Percentiles rank a stretch among this genome's conserved stretches.
phyloP scores from a whole-genome alignment of 1,284 basidiomycete species.

The Melampsora occidentalis region DNA sequence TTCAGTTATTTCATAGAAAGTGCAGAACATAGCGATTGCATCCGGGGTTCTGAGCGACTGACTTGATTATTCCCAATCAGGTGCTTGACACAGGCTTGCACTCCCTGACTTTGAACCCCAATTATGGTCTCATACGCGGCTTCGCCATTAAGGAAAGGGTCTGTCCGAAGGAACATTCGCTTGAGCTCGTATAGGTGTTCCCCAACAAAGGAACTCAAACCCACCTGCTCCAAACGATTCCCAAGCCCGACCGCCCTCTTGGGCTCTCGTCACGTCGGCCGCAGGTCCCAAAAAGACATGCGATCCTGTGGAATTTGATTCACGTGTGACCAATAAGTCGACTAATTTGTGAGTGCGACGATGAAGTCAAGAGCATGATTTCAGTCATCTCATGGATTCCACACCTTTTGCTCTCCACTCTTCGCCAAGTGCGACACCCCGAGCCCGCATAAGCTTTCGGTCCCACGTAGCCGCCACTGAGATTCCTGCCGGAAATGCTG shows the following conservation, averaged over 20 bases:
- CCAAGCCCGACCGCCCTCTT: constrained; percentile 49
- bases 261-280: constrained; percentile 48
- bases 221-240: constrained; percentile 45
- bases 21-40: background rate
- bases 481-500: constrained; percentile 46
- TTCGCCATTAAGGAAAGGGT: background rate
- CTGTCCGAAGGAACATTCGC: background rate
- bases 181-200: background rate
- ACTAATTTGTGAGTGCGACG: background rate
- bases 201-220: background rate
- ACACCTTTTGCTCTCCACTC: constrained; percentile 54
- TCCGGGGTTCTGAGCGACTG: background rate
- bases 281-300: constrained; percentile 48
- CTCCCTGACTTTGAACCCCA: constrained; percentile 6
- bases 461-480: constrained; percentile 58
- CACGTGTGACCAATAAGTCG: background rate
- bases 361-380: background rate
- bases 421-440: constrained; percentile 56
- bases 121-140: background rate
- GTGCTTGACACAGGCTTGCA: constrained; percentile 14
- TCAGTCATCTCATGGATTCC: background rate
- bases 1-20: background rate
- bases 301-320: background rate
- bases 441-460: constrained; percentile 55
- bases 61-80: constrained; percentile 32